Conservation (phyloP, 2,329 filamentous ascomycete species). For the Ophiostoma novo-ulmi region DNA sequence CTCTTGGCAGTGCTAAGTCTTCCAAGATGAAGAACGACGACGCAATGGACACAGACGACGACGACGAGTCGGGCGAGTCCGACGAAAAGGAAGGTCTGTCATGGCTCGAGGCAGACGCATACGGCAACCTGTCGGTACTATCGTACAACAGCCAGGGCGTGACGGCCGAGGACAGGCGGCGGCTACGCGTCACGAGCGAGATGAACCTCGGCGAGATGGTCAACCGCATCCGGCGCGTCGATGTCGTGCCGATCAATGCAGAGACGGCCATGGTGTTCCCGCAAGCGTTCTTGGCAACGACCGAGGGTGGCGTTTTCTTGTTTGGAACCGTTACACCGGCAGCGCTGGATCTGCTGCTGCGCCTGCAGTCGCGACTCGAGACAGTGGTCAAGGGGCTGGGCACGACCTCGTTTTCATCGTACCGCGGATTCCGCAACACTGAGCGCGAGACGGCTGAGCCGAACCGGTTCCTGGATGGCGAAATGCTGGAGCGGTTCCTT, state of each 20-base stretch:
- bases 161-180: slow-evolving; percentile 65
- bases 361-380: slow-evolving; percentile 69
- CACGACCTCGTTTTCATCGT: slow-evolving; percentile 68
- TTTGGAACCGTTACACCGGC: slow-evolving; percentile 70
- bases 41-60: neutral
- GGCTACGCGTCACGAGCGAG: slow-evolving; percentile 71
- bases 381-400: slow-evolving; percentile 64
- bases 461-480: slow-evolving; percentile 84
- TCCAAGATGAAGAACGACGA: neutral
- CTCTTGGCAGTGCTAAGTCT: slow-evolving; percentile 50
- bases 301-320: slow-evolving; percentile 87
- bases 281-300: slow-evolving; percentile 82
- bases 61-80: neutral
- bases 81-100: slow-evolving; percentile 34
- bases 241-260: slow-evolving; percentile 56
- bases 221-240: slow-evolving; percentile 74
- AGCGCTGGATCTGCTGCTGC: slow-evolving; percentile 74
- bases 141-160: slow-evolving; percentile 66
- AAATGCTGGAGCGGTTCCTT: slow-evolving; percentile 80
- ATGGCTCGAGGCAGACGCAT: slow-evolving; percentile 78
- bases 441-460: slow-evolving; percentile 69
- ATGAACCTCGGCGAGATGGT: slow-evolving; percentile 88
- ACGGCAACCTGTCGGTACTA: slow-evolving; percentile 83
- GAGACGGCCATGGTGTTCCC: slow-evolving; percentile 64
- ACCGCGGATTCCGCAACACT: slow-evolving; percentile 74